phyloP scores from a whole-genome alignment of 345 rosid genomes.

The Hypericum androsaemum region DNA sequence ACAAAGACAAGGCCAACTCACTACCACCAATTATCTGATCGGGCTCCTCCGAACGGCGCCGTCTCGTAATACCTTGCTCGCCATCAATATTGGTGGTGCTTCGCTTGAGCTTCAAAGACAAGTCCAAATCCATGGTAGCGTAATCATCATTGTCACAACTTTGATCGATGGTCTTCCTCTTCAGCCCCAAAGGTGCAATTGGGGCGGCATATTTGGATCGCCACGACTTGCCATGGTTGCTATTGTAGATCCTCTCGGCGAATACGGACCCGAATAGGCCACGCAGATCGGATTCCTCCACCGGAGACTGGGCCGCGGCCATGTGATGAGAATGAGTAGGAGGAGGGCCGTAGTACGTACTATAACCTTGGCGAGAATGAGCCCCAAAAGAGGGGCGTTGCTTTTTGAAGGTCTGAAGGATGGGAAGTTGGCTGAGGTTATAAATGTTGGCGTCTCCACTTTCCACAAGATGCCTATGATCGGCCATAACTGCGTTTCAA shows the following conservation, averaged over 20 bases:
- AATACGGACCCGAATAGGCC: too few relatives aligned
- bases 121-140: constrained; percentile 10
- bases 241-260: too few relatives aligned
- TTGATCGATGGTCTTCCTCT: constrained; percentile 30
- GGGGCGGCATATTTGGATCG: constrained; percentile 5
- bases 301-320: too few relatives aligned
- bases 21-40: constrained; percentile 11
- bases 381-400: constrained; percentile 7
- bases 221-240: background rate
- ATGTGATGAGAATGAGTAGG: too few relatives aligned
- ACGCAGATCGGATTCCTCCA: too few relatives aligned
- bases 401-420: constrained; percentile 46
- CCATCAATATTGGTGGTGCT: constrained; percentile 2
- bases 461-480: constrained; percentile 51
- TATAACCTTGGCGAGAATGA: too few relatives aligned
- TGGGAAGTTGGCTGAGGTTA: constrained; percentile 68
- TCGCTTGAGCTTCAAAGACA: constrained; percentile 12
- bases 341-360: too few relatives aligned
- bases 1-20: constrained; percentile 17
- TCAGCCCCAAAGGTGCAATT: constrained; percentile 20
- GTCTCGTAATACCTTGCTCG: background rate
- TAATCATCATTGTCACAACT: background rate
- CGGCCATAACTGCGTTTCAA: constrained; percentile 39
- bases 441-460: constrained; percentile 59
- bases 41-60: constrained; percentile 5